Conservation (phyloP, 345 rosid genomes). For the Sisymbrium altissimum region DNA sequence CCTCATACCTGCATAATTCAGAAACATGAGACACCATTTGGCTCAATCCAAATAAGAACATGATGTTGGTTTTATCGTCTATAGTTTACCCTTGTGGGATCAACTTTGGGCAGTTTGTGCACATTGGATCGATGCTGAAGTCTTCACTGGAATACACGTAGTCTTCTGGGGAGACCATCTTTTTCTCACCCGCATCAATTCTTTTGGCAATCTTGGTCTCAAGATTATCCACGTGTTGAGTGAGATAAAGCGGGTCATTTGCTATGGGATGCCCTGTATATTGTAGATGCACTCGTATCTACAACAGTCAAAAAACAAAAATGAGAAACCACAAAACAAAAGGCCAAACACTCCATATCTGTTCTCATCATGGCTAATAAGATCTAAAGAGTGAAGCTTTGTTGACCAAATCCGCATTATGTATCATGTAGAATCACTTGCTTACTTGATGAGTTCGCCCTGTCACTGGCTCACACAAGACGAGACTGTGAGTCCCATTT, state of each 20-base stretch:
- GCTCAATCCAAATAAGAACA: not conserved
- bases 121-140: constrained; percentile 76
- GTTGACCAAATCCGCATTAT: not conserved
- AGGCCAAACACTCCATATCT: not conserved
- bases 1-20: constrained; percentile 51
- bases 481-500: constrained; percentile 76
- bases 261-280: constrained; percentile 85
- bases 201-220: constrained; percentile 49
- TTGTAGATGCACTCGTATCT: constrained; percentile 94
- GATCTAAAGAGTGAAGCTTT: not conserved
- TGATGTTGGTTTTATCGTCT: not conserved
- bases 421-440: not conserved
- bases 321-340: not conserved
- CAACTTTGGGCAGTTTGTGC: constrained; percentile 73
- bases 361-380: not conserved
- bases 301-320: constrained; percentile 5
- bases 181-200: constrained; percentile 43
- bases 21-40: not conserved
- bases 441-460: constrained; percentile 97
- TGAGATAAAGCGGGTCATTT: constrained; percentile 79
- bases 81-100: constrained; percentile 68
- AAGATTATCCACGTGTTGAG: constrained; percentile 37
- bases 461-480: constrained; percentile 84
- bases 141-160: constrained; percentile 43
- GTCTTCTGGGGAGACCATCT: constrained; percentile 20